phyloP scores from a whole-genome alignment of 2,329 filamentous ascomycete genomes.

The Periglandula ipomoeae region DNA sequence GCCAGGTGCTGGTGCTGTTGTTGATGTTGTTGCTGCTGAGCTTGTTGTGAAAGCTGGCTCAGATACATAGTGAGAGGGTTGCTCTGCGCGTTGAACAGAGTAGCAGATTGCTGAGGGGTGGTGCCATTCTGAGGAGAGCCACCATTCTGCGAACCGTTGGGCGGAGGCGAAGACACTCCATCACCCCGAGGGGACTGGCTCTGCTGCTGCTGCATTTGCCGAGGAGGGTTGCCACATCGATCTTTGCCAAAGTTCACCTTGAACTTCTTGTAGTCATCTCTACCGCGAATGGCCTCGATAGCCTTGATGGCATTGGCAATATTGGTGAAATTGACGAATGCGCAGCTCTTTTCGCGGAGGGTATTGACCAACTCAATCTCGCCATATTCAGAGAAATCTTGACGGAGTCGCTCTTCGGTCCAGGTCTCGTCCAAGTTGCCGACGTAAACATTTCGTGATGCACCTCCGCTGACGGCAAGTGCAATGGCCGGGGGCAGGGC shows the following conservation, averaged over 20 bases:
- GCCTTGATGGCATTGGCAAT: conserved; percentile 99
- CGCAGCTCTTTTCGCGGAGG: conserved; percentile 95
- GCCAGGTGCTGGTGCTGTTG: conserved; percentile 64
- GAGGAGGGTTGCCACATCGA: conserved; percentile 89
- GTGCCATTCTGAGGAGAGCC: conserved; percentile 44
- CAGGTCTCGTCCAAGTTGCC: conserved; percentile 96
- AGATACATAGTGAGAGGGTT: conserved; percentile 93
- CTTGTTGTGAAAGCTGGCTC: conserved; percentile 67
- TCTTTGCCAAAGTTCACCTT: conserved; percentile 99
- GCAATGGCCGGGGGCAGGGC: conserved; percentile 93
- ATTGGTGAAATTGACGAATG: conserved; percentile 99
- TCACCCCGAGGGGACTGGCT: conserved; percentile 59
- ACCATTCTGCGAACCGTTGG: conserved; percentile 52
- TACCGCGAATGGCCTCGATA: conserved; percentile 88
- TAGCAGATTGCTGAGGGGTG: conserved; percentile 56
- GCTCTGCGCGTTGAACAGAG: conserved; percentile 70
- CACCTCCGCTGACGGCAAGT: conserved; percentile 88
- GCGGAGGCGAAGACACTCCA: conserved; percentile 46
- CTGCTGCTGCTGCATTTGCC: conserved; percentile 59
- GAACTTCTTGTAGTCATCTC: conserved; percentile 96
- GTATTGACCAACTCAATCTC: conserved; percentile 98
- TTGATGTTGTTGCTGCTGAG: conserved; percentile 65
- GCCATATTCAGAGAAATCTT: conserved; percentile 95
- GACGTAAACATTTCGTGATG: conserved; percentile 97
- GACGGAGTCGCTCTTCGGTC: conserved; percentile 89